Base-by-base conservation (phyloP, 2,329 filamentous ascomycete genomes). In the Alternaria hordeiaustralica region DNA sequence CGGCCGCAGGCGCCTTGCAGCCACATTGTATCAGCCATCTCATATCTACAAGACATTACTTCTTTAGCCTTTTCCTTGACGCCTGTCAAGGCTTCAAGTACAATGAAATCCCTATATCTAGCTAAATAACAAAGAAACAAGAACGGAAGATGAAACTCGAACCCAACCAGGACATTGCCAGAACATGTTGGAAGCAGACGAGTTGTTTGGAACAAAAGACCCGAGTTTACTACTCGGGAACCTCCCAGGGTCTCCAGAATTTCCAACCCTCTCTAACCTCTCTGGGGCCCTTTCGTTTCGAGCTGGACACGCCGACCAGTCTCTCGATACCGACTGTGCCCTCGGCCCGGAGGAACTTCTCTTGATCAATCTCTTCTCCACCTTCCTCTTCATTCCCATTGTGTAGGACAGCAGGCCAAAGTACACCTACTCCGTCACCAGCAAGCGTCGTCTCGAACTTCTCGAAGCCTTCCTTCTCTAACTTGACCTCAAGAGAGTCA, bases 311-410 rank as follows among this genome's bases (percentile, higher is more conserved):
- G 15, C 95, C 94, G 1, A 97, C 95, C 44, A 99, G 83, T 71
- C 87, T 86, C 80, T 98, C 95, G 20, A 99, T 92, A 0, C 92
- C 96, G 58, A 94, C 91, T 41, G 90, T 91, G 1, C 92, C 94
- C 57, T 93, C 88, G 0, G 93, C 96, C 60, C 90, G 92, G 58
- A 98, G 85, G 78, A 99, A 92, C 74, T 90, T 91, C 62, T 97
- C 93, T 73, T 95, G 86, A 72, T 97, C 92, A 74, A 99, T 98
- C 81, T 97, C 94, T 83, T 96, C 93, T 23, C 93, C 93, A 33
- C 93, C 93, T 67, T 93, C 88, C 73, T 93, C 90, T 41, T 91
- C 89, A n/a, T 87, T 88, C 6, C 91, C 92, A 64, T 96, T 97
- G 78, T 93, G 92, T 25, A 97, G 84, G 0, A 97, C 91, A 0